Base-by-base conservation (phyloP, 768 basidiomycete species). In the Termitomyces sp. region DNA sequence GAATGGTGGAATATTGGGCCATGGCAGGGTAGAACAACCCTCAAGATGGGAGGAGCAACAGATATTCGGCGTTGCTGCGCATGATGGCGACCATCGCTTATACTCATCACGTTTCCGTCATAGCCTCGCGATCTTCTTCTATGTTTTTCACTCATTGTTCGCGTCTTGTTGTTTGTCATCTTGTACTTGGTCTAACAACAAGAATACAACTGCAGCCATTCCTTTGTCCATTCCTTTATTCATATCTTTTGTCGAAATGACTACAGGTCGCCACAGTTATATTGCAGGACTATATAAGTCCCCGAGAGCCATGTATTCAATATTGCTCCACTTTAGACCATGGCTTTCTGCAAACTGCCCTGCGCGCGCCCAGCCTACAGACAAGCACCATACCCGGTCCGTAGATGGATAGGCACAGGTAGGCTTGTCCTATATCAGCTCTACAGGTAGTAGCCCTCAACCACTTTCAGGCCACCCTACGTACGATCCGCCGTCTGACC, bases 1-100 rank as follows among this genome's bases (percentile, higher is more conserved):
- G 16, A 35, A 55, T n/a, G 28, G 48, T 44, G 22, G 63, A 55
- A 55, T 66, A 55, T 32, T 62, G 59, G 49, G 63, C 61, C 67
- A 68, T 68, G 57, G 44, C 35, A 58, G 64, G 59, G 63, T 60
- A 68, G 63, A 62, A 54, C 36, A 39, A n/a, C 52, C 59, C 59
- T 60, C 18, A 20, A 20, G 48, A 55, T 24, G 35, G 39, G 12
- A n/a, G 7, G 3, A 18, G 18, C 4, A n/a, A 48, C 35, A 50
- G 53, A 55, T 55, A 55, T 60, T 32, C 39, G 54, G 39, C 28
- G 40, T 46, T 59, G 49, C 63, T 63, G 63, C 63, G 59, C 59
- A 60, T 63, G 59, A 42, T 55, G 55, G 54, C 20, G 54, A 63
- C 58, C 40, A 55, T 50, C 53, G 49, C 58, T 42, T 36, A 52